Percentiles rank a stretch among this genome's conserved stretches.
phyloP scores from a whole-genome alignment of 164 flowering plant genomes.

The Annona squamosa region DNA sequence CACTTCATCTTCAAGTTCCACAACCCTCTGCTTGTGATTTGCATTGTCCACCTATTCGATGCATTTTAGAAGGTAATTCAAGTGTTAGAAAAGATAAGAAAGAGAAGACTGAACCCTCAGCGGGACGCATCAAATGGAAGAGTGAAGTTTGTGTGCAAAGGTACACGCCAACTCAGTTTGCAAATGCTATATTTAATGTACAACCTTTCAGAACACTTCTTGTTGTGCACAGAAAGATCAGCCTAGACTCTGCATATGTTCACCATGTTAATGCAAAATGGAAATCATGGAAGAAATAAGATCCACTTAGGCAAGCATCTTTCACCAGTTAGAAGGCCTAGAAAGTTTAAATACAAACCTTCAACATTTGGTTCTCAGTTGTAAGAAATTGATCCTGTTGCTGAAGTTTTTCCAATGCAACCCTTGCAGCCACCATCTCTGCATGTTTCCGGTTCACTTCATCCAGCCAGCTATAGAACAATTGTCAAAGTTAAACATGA shows the following conservation, averaged over 20 bases:
- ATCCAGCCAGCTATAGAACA: constrained; percentile 68
- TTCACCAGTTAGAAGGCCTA: neutral
- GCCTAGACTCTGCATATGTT: neutral
- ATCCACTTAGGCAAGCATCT: neutral
- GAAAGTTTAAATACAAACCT: constrained; percentile 32
- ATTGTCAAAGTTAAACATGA: constrained; percentile 5
- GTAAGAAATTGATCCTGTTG: constrained; percentile 58
- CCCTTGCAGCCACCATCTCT: constrained; percentile 60
- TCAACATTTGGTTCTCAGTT: constrained; percentile 71
- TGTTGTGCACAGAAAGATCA: neutral
- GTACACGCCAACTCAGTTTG: neutral
- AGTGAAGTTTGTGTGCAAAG: neutral
- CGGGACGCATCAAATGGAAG: neutral
- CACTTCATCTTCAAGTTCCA: constrained; percentile 74
- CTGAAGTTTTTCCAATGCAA: constrained; percentile 65
- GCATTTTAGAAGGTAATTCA: neutral
- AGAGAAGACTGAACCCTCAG: neutral
- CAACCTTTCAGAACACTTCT: neutral
- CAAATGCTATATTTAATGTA: neutral
- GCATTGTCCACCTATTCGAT: constrained; percentile 49
- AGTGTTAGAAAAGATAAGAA: neutral
- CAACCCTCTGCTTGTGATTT: constrained; percentile 48
- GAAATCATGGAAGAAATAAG: no score
- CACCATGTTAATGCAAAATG: no score
- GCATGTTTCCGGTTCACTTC: constrained; percentile 81